These are phyloP conservation scores for Bothriochloa decipiens DNA, from an alignment of 176 grass and related monocot genomes.

Conservation along the genomic window DNA sequence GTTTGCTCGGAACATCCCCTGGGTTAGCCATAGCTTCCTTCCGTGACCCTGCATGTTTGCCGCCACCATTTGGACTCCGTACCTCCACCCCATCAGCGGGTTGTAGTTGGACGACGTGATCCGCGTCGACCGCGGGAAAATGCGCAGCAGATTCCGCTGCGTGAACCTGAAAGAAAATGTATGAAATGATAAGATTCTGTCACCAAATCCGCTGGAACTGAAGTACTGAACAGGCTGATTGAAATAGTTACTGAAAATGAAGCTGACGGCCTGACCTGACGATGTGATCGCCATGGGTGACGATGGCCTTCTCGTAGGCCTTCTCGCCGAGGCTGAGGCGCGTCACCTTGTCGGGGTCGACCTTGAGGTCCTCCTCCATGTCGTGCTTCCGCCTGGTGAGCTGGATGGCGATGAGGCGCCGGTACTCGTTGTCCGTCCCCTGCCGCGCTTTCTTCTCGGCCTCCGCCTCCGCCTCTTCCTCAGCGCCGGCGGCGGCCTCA, in stretches of 20 bases:
- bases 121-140: constrained; percentile 66
- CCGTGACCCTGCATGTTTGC: constrained; percentile 93
- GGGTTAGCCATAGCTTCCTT: constrained; percentile 75
- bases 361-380: constrained; percentile 54
- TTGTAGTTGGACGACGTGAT: constrained; percentile 80
- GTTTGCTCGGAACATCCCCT: constrained; percentile 86
- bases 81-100: constrained; percentile 68
- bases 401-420: constrained; percentile 61
- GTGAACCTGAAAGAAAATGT: constrained; percentile 55
- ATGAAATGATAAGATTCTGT: too few species aligned
- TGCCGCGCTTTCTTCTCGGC: constrained; percentile 43
- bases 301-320: constrained; percentile 60
- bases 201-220: background rate
- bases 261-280: constrained; percentile 37
- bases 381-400: constrained; percentile 67
- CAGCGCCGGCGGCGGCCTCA: constrained; percentile 22
- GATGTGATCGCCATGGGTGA: constrained; percentile 56
- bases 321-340: constrained; percentile 76
- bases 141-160: constrained; percentile 66
- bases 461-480: constrained; percentile 48
- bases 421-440: constrained; percentile 53
- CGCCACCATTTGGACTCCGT: constrained; percentile 87
- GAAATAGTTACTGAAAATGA: too few species aligned
- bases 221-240: background rate
- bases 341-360: constrained; percentile 55